Base-by-base conservation (phyloP, 2,329 filamentous ascomycete genomes). In the Calonectria leucothoes region DNA sequence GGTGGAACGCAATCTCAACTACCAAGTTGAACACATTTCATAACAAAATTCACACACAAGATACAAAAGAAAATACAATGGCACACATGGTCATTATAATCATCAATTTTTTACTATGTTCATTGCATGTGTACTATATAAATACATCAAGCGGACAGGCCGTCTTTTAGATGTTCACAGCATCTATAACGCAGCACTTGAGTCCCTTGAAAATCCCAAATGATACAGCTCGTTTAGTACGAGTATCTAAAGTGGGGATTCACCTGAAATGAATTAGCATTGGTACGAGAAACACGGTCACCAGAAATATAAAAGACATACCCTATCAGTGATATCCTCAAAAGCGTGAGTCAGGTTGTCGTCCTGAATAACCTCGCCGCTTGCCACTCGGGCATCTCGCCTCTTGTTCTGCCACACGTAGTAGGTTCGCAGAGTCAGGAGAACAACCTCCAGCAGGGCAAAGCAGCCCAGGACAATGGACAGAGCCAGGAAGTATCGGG, bases 221-320 rank as follows among this genome's bases (percentile, higher is more conserved):
- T 6, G 6, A 37, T 35, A 39, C 23, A 8, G 3, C 12, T 6
- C 17, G 37, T 14, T 20, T 68, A 68, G n/a, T 68, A 68, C 33
- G 66, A 68, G 20, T 68, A 68, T 59, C 66, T 42, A n/a, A 68
- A 68, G 33, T 68, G 66, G n/a, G 66, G 66, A 31, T 68, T 68
- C 42, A 17, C 29, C 63, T 66, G 20, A 4, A n/a, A n/a, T 23
- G n/a, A 45, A 37, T 17, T n/a, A 64, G 25, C 14, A 20, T 63
- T 20, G 29, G 48, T 27, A 37, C 14, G 17, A 15, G 12, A 20
- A 25, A 12, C 15, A 10, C 25, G 31, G 29, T 29, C n/a, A 51
- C 17, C 15, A 31, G 12, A 8, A 6, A 8, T 27, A 39, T 14
- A 8, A 6, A 3, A 11, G 29, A 45, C 63, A 39, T 27, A 66